Conservation (phyloP, 176 grass and related monocot species). For the Oryza meridionalis region DNA sequence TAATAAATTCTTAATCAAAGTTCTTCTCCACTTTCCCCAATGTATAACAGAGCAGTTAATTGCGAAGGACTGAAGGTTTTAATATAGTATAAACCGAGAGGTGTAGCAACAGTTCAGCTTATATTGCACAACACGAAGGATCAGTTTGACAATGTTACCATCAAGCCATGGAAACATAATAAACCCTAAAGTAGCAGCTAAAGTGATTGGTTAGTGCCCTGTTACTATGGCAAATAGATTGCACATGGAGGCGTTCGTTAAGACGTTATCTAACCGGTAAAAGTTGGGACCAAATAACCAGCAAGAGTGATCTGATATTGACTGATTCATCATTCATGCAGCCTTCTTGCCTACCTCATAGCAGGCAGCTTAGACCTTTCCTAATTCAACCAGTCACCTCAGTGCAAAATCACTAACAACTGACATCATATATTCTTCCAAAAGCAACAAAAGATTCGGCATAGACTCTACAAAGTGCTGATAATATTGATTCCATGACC, state of each 20-base stretch:
- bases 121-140: background rate
- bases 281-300: background rate
- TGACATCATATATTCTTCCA: background rate
- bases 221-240: background rate
- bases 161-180: background rate
- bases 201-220: background rate
- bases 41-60: background rate
- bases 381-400: background rate
- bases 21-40: background rate
- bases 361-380: background rate
- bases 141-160: background rate
- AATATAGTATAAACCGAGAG: background rate
- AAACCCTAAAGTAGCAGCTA: slow-evolving; percentile 1
- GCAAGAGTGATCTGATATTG: background rate
- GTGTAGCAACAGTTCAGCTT: background rate
- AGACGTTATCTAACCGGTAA: background rate
- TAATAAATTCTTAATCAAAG: background rate
- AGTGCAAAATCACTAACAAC: background rate
- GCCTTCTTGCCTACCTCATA: background rate
- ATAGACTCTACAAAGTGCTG: background rate
- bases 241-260: background rate
- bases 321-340: background rate
- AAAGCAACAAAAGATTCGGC: background rate
- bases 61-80: background rate
- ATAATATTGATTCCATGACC: background rate